Percentiles rank a stretch among this genome's conserved stretches.
Conservation (phyloP, 345 rosid genomes). For the Salix brachista region DNA sequence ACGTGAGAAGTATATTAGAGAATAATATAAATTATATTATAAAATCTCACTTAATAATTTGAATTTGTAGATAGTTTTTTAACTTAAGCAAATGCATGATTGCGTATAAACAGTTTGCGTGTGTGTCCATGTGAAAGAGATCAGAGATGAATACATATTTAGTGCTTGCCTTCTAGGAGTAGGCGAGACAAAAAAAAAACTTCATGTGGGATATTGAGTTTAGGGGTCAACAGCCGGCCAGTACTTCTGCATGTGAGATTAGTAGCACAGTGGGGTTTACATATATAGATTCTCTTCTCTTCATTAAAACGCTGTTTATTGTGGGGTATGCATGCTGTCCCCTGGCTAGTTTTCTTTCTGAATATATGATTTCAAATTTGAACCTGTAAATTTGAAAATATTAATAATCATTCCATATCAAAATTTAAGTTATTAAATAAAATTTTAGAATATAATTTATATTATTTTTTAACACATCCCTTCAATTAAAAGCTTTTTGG, state of each 20-base stretch:
- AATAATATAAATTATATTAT: too few relatives aligned
- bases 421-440: too few relatives aligned
- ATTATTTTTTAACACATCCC: too few relatives aligned
- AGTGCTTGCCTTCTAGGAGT: not conserved
- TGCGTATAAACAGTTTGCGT: not conserved
- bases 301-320: conserved; percentile 8
- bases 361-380: not conserved
- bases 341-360: not conserved
- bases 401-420: too few relatives aligned
- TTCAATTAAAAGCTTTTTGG: too few relatives aligned
- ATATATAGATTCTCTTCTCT: conserved; percentile 1
- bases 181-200: not conserved
- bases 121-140: not conserved
- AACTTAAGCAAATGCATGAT: not conserved
- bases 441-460: too few relatives aligned
- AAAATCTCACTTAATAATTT: too few relatives aligned
- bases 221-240: conserved; percentile 9
- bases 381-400: not conserved
- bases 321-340: not conserved
- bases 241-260: conserved; percentile 27
- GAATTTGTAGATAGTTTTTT: too few relatives aligned
- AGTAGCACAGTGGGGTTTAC: conserved; percentile 16
- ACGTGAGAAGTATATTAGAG: accelerated
- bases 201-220: not conserved
- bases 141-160: not conserved